Evolutionary conservation across 192 early-diverging fungal species (phyloP).

Genomic region (Backusella mclennaniae): DNA sequence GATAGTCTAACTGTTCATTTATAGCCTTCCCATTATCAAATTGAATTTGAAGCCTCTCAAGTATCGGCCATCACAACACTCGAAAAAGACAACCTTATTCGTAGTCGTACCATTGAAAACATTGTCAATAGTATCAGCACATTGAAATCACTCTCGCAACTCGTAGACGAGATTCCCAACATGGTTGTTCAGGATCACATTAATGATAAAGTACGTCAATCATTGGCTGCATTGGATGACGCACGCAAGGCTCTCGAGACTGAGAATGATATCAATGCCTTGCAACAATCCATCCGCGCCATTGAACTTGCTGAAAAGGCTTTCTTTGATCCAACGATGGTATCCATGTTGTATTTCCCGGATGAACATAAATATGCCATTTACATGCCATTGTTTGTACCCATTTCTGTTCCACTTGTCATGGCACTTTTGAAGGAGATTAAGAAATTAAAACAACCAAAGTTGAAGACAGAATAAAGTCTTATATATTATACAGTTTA

Average conservation of each 20-base stretch:
- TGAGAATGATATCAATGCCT: constrained; percentile 47
- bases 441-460: constrained; percentile 34
- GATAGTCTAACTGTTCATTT: no score
- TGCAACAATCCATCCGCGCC: constrained; percentile 59
- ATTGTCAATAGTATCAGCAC: constrained; percentile 71
- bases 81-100: constrained; percentile 78
- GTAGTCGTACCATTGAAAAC: constrained; percentile 70
- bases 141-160: constrained; percentile 72
- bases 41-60: constrained; percentile 5
- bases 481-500: neutral
- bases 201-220: constrained; percentile 37
- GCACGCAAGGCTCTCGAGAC: constrained; percentile 38
- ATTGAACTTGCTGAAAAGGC: constrained; percentile 76
- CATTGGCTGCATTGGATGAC: constrained; percentile 37
- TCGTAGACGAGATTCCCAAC: constrained; percentile 79
- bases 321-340: constrained; percentile 99
- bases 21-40: neutral
- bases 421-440: constrained; percentile 51
- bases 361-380: constrained; percentile 98
- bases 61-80: constrained; percentile 71
- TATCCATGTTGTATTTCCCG: constrained; percentile 96
- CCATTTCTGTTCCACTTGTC: constrained; percentile 73
- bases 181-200: constrained; percentile 95
- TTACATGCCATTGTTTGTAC: constrained; percentile 95
- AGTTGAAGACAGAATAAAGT: neutral